Base-by-base conservation (phyloP, 495 filamentous ascomycete species). In the Podospora pseudopauciseta region DNA sequence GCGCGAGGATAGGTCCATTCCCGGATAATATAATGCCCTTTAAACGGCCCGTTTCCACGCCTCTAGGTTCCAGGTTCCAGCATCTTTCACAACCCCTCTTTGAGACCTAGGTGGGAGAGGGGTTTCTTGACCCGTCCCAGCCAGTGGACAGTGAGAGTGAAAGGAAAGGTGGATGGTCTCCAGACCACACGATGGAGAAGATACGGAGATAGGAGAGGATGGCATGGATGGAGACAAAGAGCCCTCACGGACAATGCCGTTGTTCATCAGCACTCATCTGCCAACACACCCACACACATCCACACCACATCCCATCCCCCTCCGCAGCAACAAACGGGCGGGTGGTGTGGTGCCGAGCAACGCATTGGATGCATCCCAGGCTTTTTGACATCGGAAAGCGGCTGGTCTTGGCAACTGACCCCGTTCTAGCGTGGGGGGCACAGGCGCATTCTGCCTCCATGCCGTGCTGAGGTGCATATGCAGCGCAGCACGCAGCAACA, bases 311-410 rank as follows among this genome's bases (percentile, higher is more conserved):
- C 39, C 63, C 63, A 65, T 55, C 49, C 23, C 27, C 30, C 49
- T 13, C 27, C 20, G 19, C 60, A 27, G 66, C 61, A 68, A 20
- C 19, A 49, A 49, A 39, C 23, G 18, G n/a, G n/a, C 55, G 55
- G 55, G 55, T 58, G 55, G 19, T 58, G 55, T 58, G 55, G 19
- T 26, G 55, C 55, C 55, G 66, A 44, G 44, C 61, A 39, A 65
- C 66, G 60, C 60, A 68, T 64, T 23, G 66, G 39, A 67, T 19
- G 65, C 65, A 67, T 58, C 3, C 18, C 65, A 53, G 55, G 55
- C 55, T 26, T 34, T 60, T 67, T 63, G 65, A 60, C 49, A 23
- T 30, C 20, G 32, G 27, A 26, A 63, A n/a, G 15, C 62, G 32
- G 63, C 32, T 55, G 3, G 16, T 63, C 67, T 69, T 69, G 67